Percentiles rank a stretch among this genome's conserved stretches.
Evolutionary conservation across 306 rosid species (phyloP).

Genomic region (Ormosia emarginata): DNA sequence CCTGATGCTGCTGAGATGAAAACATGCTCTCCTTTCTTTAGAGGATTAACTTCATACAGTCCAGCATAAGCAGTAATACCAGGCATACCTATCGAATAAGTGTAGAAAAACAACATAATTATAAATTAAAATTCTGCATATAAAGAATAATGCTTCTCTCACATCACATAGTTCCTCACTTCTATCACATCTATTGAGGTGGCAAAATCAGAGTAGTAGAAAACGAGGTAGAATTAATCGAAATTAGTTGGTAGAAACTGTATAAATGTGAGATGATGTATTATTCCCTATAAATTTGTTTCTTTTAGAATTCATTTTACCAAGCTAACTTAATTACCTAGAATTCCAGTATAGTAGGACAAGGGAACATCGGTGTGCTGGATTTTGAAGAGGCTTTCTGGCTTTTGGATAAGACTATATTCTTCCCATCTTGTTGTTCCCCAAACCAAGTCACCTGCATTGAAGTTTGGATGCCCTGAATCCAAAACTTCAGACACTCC

Average conservation of each 20-base stretch:
- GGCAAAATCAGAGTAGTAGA: no score
- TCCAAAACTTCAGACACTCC: constrained; percentile 46
- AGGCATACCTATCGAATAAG: constrained; percentile 11
- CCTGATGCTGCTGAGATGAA: constrained; percentile 17
- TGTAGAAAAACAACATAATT: neutral
- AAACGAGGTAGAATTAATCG: no score
- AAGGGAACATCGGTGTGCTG: constrained; percentile 55
- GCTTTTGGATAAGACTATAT: constrained; percentile 29
- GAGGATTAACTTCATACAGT: neutral
- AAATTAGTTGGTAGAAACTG: no score
- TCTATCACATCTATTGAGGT: no score
- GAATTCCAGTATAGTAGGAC: constrained; percentile 58
- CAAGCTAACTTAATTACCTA: constrained; percentile 31
- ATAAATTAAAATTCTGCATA: no score
- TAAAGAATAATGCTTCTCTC: no score
- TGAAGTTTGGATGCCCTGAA: constrained; percentile 47
- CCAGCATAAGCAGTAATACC: constrained; percentile 12
- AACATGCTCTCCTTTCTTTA: neutral
- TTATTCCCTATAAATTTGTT: neutral
- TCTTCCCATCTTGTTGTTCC: constrained; percentile 62
- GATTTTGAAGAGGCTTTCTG: constrained; percentile 39
- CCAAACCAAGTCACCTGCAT: constrained; percentile 54
- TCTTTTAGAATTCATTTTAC: neutral
- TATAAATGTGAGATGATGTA: no score
- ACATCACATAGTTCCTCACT: no score